Base-by-base conservation (phyloP, 1,284 basidiomycete species). In the Gomphus bonarii region DNA sequence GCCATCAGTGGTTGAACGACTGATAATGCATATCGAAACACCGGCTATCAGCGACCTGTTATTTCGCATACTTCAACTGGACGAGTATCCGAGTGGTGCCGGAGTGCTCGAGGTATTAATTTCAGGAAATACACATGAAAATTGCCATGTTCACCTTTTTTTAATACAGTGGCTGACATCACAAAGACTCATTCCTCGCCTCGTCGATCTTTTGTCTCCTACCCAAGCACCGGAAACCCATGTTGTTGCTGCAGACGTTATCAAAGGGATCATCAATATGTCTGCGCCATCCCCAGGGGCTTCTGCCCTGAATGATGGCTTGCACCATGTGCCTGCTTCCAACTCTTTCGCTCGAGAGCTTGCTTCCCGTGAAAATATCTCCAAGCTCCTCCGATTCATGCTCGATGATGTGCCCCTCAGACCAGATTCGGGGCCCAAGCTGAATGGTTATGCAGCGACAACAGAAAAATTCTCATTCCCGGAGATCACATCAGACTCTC, bases 181-280 rank as follows among this genome's bases (percentile, higher is more conserved):
- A 38, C 81, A 97, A 72, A 81, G 84, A 60, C 81, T 99, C 53
- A 88, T 97, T 69, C 79, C 81, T 30, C 82, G 84, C 48, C 79
- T 98, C 42, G 81, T 97, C 59, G 82, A 83, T 62, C 78, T 95
- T 20, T 81, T 98, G 16, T 90, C 93, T 0, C 93, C 97, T 0
- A 69, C 78, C 10, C 75, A 91, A 60, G 81, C 84, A 10, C 75
- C 83, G 18, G 86, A 94, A 61, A 82, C 90, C 59, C 95, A 99
- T 70, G 80, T 83, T 30, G 85, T 94, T 50, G 91, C 93, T 33
- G 81, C 93, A 1, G 97, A 99, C 61, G 80, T 98, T 53, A 82
- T 99, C 66, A 97, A 97, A 70, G 88, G 88, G 56, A 93, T 98
- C 63, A 94, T 99, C 63, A 89, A 93, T 25, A 88, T 98, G 74